Base-by-base conservation (phyloP, 805 yeast genomes). In the Nakazawaea wyomingensis region DNA sequence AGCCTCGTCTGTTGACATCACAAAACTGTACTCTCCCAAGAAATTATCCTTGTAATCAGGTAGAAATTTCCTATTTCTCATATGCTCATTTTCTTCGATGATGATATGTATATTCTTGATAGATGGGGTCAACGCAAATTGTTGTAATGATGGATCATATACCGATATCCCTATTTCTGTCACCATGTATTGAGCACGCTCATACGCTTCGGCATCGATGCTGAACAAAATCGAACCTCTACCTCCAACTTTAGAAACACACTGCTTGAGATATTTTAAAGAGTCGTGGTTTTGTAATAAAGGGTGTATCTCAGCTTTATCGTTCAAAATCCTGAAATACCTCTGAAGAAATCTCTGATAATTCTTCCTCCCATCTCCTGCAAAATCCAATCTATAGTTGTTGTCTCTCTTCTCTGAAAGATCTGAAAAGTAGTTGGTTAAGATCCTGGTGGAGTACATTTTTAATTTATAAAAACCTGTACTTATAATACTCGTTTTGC, bases 91-190 rank as follows among this genome's bases (percentile, higher is more conserved):
- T 48, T 78, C 85, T 18, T 62, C 52, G 3, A 77, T 64, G 3
- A 74, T 57, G 7, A 79, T 61, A 48, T 68, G 72, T 7, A 60
- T 48, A 42, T 68, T 69, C 18, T 62, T 60, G 20, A 71, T 57
- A 5, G 59, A 44, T 3, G 81, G 81, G 1, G 62, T 49, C 27
- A 66, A 46, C 1, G 74, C 54, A 13, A 49, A 33, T 13, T 49
- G 50, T 46, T 76, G 78, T 33, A 59, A 64, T 19, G 72, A 53
- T 4, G 84, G 83, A 49, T 78, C 82, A 53, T 68, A 76, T 2
- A 79, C 69, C 4, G 79, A 61, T 2, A 79, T 62, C 1, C 85
- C 85, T 36, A 79, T 68, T 51, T 79, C 85, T 0, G 82, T 78
- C 6, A 79, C 62, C 6, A 57, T 45, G 17, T 61, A 52, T 11